Base-by-base conservation (phyloP, 768 basidiomycete species). In the Suillus variegatus region DNA sequence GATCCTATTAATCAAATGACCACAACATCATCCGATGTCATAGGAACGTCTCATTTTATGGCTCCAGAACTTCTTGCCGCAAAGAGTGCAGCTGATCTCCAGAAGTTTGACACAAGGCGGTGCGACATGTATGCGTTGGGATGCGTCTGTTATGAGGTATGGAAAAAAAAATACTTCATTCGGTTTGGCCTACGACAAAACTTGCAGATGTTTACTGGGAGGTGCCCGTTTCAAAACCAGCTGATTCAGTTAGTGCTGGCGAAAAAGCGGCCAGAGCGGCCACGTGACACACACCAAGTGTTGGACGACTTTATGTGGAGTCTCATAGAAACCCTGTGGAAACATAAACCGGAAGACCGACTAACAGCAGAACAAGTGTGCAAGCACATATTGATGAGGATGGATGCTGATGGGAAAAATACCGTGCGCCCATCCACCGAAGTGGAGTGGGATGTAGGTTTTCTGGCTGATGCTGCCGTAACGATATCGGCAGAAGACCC, bases 111-210 rank as follows among this genome's bases (percentile, higher is more conserved):
- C 66, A 74, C 68, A 49, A 76, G 74, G 61, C 61, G 41, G 9
- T 74, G 75, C 18, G 82, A 83, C 63, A 73, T 83, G 62, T 83
- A 83, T 65, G 77, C 82, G 0, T 73, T 79, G 46, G 79, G 73
- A 32, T 82, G 80, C 60, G 80, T 81, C 2, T 78, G 78, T 47
- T 82, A 81, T 41, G 78, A 73, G 71, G 79, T 78, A 60, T 13
- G 74, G n/a, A 35, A 32, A 32, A 38, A 38, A 18, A n/a, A 7
- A 9, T 20, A 55, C 6, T 16, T 20, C n/a, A 7, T 28, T n/a
- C 20, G 3, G 18, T 14, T 25, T 36, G 25, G 20, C 13, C 22
- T 63, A 62, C 18, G 12, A 62, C n/a, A 44, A 12, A 46, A 35
- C 7, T 62, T 35, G 57, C 43, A 64, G 64, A 64, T 64, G 35